A percentile compares a stretch with the other conserved stretches of the same genome.
These are phyloP conservation scores for Oropetium thomaeum DNA, from an alignment of 176 grass and related monocot species.

Conservation along the genomic window DNA sequence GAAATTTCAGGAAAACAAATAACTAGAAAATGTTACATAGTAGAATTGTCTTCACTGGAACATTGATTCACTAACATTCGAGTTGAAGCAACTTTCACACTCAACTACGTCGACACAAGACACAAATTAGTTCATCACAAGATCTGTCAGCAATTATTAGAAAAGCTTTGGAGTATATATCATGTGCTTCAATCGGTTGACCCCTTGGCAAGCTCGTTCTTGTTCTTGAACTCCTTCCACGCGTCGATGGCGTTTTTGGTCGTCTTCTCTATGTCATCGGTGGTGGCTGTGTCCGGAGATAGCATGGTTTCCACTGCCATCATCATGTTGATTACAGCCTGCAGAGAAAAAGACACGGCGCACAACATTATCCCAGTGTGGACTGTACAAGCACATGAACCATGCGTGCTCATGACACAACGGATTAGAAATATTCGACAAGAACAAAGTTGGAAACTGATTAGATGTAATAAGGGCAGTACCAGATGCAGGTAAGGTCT, in stretches of 20 bases:
- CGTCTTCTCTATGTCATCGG: conserved; percentile 39
- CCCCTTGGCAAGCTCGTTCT: conserved; percentile 15
- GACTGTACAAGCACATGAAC: no score
- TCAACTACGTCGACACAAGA: neutral
- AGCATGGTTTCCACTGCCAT: conserved; percentile 56
- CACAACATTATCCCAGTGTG: neutral
- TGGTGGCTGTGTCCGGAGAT: conserved; percentile 22
- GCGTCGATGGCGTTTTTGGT: conserved; percentile 30
- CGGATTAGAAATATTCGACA: neutral
- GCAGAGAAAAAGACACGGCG: neutral
- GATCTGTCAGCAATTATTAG: neutral
- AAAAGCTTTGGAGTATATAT: neutral
- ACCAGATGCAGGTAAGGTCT: conserved; percentile 54
- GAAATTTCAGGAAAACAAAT: conserved; percentile 3
- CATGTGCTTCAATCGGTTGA: conserved; percentile 18
- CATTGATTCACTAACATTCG: neutral
- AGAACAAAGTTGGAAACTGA: neutral
- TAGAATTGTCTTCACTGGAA: neutral
- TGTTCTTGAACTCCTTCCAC: conserved; percentile 51
- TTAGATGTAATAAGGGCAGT: neutral
- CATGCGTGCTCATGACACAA: no score
- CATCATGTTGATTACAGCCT: conserved; percentile 71
- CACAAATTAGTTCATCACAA: neutral
- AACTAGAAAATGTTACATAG: neutral
- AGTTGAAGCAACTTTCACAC: neutral